phyloP scores from a whole-genome alignment of 495 filamentous ascomycete genomes.

The Tuber calosporum region DNA sequence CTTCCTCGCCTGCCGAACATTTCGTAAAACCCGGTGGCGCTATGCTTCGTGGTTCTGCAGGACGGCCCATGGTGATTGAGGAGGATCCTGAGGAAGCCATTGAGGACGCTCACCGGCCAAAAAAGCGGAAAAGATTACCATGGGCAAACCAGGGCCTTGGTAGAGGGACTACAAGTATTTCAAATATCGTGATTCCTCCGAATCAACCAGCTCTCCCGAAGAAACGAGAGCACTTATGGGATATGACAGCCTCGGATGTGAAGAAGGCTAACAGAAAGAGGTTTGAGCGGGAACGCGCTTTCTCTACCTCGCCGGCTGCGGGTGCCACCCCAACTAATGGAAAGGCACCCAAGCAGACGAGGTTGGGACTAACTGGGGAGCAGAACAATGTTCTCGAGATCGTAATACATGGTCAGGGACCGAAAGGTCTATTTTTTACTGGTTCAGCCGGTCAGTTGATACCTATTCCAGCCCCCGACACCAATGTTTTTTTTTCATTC shows the following conservation, averaged over 20 bases:
- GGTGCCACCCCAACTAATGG: slow-evolving; percentile 44
- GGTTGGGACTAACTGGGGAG: slow-evolving; percentile 63
- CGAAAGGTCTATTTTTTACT: slow-evolving; percentile 97
- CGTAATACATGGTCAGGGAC: slow-evolving; percentile 59
- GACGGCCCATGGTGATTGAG: slow-evolving; percentile 40
- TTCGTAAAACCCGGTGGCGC: slow-evolving; percentile 33
- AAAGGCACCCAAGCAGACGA: slow-evolving; percentile 41
- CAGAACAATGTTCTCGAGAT: slow-evolving; percentile 75
- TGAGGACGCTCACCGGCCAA: slow-evolving; percentile 18
- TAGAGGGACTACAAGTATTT: slow-evolving; percentile 34
- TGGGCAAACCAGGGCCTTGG: slow-evolving; percentile 35
- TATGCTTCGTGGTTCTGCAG: slow-evolving; percentile 16
- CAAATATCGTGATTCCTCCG: slow-evolving; percentile 21
- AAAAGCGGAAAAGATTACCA: slow-evolving; percentile 40
- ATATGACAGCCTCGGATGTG: slow-evolving; percentile 69
- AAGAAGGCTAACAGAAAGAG: slow-evolving; percentile 73
- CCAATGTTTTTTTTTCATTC: not conserved
- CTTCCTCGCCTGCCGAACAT: slow-evolving; percentile 55
- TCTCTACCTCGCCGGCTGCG: slow-evolving; percentile 13
- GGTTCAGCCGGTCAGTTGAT: slow-evolving; percentile 67
- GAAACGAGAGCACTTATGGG: slow-evolving; percentile 55
- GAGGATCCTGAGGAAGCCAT: slow-evolving; percentile 41
- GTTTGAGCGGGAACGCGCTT: slow-evolving; percentile 50
- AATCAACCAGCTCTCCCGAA: slow-evolving; percentile 41
- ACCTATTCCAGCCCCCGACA: not conserved